Percentiles rank a stretch among this genome's conserved stretches.
Evolutionary conservation across 352 stramenopile genomes (phyloP).

Genomic region (Thalassiosira ordinaria): DNA sequence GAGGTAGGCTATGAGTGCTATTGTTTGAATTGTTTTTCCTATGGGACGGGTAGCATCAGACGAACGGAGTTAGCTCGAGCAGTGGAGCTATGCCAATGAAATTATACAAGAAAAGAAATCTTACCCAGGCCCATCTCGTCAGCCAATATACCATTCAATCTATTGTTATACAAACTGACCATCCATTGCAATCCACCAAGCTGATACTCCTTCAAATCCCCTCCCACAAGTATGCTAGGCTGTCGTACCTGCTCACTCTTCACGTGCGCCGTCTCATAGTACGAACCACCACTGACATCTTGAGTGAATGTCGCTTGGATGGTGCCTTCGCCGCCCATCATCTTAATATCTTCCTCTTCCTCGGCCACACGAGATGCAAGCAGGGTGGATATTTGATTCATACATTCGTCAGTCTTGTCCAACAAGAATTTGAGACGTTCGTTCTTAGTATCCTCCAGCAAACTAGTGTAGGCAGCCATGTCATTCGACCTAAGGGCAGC

Average conservation of each 20-base stretch:
- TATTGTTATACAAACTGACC: conserved; percentile 97
- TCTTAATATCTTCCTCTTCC: conserved; percentile 60
- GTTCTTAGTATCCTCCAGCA: conserved; percentile 97
- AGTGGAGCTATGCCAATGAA: no score
- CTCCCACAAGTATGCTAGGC: conserved; percentile 86
- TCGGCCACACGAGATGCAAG: conserved; percentile 88
- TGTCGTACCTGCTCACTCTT: conserved; percentile 87
- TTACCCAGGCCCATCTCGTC: conserved; percentile 89
- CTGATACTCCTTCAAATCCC: conserved; percentile 94
- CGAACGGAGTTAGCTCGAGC: neutral
- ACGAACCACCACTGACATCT: conserved; percentile 74
- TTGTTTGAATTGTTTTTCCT: conserved; percentile 96
- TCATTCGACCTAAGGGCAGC: conserved; percentile 89
- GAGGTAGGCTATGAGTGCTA: conserved; percentile 88
- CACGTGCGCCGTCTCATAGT: conserved; percentile 87
- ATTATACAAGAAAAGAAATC: no score
- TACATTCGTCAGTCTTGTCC: conserved; percentile 95
- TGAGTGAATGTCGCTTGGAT: conserved; percentile 64
- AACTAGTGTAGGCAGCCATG: conserved; percentile 96
- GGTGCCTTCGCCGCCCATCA: conserved; percentile 46
- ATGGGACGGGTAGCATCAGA: conserved; percentile 1
- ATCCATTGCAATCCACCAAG: conserved; percentile 98
- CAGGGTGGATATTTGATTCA: conserved; percentile 95
- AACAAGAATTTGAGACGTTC: conserved; percentile 96
- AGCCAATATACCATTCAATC: conserved; percentile 97